Evolutionary conservation across 2,329 filamentous ascomycete genomes (phyloP).

Genomic region (Colletotrichum sp.): DNA sequence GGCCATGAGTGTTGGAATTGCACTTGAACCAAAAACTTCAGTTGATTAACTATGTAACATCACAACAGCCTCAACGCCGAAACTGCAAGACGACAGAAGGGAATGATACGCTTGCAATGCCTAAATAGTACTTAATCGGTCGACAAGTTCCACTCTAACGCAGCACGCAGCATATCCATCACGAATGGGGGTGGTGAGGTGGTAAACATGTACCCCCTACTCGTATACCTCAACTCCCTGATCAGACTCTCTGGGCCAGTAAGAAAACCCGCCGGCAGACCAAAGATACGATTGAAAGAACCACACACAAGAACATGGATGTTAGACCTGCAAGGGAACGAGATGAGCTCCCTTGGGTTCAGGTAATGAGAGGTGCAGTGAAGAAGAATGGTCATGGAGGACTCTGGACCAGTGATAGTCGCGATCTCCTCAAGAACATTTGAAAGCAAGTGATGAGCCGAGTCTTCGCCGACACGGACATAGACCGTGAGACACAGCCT

Average conservation of each 20-base stretch:
- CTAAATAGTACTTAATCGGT: background rate
- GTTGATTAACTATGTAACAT: accelerated
- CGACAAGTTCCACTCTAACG: background rate
- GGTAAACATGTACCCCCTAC: constrained; percentile 15
- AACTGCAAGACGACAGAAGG: background rate
- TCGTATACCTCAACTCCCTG: constrained; percentile 17
- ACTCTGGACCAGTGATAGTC: background rate
- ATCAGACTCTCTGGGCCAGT: constrained; percentile 7
- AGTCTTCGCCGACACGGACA: background rate
- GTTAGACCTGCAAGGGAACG: background rate
- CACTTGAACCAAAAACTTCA: background rate
- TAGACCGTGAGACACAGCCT: background rate
- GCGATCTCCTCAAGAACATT: background rate
- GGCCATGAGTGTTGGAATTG: background rate
- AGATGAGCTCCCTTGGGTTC: background rate
- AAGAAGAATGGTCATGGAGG: constrained; percentile 11
- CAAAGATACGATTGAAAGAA: constrained; percentile 4
- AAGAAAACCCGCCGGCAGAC: constrained; percentile 5
- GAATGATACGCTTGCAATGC: background rate
- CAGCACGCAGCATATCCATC: constrained; percentile 12
- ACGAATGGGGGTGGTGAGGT: constrained; percentile 14
- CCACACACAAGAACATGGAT: constrained; percentile 8
- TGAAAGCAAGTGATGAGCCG: background rate
- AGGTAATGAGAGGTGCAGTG: constrained; percentile 8
- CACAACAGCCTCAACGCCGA: background rate